A percentile compares a stretch with the other conserved stretches of the same genome.
Evolutionary conservation across 2,329 filamentous ascomycete genomes (phyloP).

Genomic region (Beauveria australis): DNA sequence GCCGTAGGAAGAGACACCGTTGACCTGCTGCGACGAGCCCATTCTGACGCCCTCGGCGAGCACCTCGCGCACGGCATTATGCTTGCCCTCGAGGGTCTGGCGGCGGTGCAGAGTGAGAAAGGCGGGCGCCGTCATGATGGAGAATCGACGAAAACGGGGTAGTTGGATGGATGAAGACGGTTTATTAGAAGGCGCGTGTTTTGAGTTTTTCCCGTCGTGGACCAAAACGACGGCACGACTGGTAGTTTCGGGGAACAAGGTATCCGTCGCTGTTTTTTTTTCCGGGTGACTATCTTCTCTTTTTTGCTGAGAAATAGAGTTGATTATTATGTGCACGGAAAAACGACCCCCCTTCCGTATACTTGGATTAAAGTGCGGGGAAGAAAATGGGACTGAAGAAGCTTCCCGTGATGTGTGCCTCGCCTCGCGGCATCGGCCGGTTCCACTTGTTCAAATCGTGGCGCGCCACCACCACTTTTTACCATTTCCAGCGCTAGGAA

Average conservation of each 20-base stretch:
- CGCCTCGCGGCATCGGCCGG: not conserved
- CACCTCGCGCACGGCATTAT: conserved; percentile 1
- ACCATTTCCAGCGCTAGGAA: not conserved
- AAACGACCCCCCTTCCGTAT: not conserved
- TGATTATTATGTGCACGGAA: not conserved
- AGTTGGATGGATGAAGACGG: not conserved
- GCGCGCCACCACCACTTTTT: not conserved
- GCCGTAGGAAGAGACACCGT: not conserved
- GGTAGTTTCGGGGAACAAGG: too few species aligned
- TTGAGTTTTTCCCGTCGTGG: too few species aligned
- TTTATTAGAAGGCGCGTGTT: not conserved
- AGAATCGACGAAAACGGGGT: not conserved
- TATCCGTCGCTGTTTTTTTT: too few species aligned
- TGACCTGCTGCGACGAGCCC: not conserved
- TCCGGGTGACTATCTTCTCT: too few species aligned
- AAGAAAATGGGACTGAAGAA: not conserved
- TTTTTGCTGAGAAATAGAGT: not conserved
- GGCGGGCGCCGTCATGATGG: not conserved
- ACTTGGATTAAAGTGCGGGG: conserved; percentile 1
- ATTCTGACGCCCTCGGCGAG: not conserved
- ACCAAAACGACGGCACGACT: too few species aligned
- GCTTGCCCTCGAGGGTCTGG: conserved; percentile 5
- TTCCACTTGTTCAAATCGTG: not conserved
- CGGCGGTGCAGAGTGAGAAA: not conserved
- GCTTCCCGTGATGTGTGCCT: not conserved